Evolutionary conservation across 441 rosid species (phyloP).

Genomic region (Adansonia madagascariensis): DNA sequence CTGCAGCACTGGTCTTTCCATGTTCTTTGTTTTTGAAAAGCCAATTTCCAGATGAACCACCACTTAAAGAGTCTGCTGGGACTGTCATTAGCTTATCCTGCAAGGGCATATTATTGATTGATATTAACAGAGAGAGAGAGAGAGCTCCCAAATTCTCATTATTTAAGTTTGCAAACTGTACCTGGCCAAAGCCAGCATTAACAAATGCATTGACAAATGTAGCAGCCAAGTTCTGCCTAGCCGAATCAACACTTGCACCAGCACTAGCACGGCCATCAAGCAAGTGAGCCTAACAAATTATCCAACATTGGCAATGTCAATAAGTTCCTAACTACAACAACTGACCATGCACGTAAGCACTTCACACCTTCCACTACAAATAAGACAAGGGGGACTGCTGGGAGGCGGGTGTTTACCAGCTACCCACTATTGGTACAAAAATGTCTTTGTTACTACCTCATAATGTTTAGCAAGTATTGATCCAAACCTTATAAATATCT

Average conservation of each 20-base stretch:
- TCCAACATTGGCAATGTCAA: neutral
- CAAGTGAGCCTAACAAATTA: constrained; percentile 76
- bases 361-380: neutral
- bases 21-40: constrained; percentile 96
- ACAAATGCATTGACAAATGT: constrained; percentile 97
- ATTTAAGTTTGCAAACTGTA: constrained; percentile 32
- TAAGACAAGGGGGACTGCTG: neutral
- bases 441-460: neutral
- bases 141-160: constrained; percentile 4
- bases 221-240: constrained; percentile 93
- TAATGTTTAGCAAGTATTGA: neutral
- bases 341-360: neutral
- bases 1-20: constrained; percentile 95
- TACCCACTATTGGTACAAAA: constrained; percentile 1
- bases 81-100: constrained; percentile 97
- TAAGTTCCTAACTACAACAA: neutral
- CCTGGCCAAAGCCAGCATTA: constrained; percentile 98
- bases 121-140: constrained; percentile 2
- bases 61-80: constrained; percentile 65
- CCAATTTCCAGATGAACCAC: constrained; percentile 82
- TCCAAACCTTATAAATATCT: constrained; percentile 87
- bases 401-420: neutral
- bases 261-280: constrained; percentile 92
- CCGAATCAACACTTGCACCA: constrained; percentile 86
- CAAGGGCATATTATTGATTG: constrained; percentile 25